Percentiles rank a stretch among this genome's conserved stretches.
Conservation (phyloP, 192 early-diverging fungal genomes). For the Spizellomyces punctatus region DNA sequence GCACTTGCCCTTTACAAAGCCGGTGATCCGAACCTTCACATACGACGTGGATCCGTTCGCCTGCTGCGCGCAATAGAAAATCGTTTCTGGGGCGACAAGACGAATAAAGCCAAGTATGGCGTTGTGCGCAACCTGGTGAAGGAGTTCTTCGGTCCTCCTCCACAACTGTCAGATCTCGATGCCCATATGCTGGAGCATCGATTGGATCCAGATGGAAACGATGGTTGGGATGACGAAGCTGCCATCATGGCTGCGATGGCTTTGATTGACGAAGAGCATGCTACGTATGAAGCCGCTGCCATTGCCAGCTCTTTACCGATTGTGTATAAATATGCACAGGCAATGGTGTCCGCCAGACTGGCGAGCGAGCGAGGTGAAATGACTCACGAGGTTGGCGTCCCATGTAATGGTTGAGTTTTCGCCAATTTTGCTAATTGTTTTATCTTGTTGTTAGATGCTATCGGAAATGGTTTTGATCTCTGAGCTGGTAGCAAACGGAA, state of each 20-base stretch:
- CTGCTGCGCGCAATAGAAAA: conserved; percentile 73
- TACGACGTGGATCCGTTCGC: conserved; percentile 71
- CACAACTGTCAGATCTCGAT: conserved; percentile 18
- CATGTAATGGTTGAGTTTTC: neutral
- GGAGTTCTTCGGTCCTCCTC: conserved; percentile 29
- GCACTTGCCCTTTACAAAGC: conserved; percentile 73
- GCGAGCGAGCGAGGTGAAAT: conserved; percentile 66
- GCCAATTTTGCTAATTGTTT: neutral
- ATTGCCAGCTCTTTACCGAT: conserved; percentile 70
- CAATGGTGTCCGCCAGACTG: conserved; percentile 65
- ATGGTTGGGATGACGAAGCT: conserved; percentile 31
- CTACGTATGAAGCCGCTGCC: conserved; percentile 55
- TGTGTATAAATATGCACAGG: conserved; percentile 81
- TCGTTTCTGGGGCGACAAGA: conserved; percentile 47
- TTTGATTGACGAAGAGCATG: conserved; percentile 31
- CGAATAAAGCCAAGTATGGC: conserved; percentile 9
- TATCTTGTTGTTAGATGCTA: conserved; percentile 42
- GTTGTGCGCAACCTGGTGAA: conserved; percentile 17
- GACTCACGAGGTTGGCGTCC: conserved; percentile 55
- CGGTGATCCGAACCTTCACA: conserved; percentile 69
- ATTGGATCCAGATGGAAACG: conserved; percentile 26
- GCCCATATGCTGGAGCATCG: conserved; percentile 19
- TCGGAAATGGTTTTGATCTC: conserved; percentile 77
- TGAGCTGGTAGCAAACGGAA: conserved; percentile 44
- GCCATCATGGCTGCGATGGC: conserved; percentile 28